phyloP scores from a whole-genome alignment of 352 stramenopile genomes.

The Pythium dissotocum region DNA sequence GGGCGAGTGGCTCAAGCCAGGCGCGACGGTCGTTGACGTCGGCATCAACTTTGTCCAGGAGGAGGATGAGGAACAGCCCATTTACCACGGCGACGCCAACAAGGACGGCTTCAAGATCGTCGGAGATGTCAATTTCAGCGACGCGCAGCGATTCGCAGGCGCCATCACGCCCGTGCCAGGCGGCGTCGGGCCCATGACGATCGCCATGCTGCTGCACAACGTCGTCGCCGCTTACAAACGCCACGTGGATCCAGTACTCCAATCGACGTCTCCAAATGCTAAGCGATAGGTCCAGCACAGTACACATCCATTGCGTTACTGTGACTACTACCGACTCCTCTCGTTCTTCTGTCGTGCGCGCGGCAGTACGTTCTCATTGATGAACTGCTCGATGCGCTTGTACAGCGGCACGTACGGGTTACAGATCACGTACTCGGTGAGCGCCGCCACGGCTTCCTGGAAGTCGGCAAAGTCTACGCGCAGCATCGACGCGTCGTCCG shows the following conservation, averaged over 20 bases:
- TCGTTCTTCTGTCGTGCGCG: constrained; percentile 72
- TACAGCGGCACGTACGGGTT: constrained; percentile 78
- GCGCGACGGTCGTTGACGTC: constrained; percentile 98
- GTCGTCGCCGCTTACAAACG: constrained; percentile 76
- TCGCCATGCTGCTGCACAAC: constrained; percentile 94
- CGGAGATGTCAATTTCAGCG: constrained; percentile 95
- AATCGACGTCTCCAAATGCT: constrained; percentile 6
- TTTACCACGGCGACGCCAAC: constrained; percentile 56
- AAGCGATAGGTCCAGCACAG: not conserved
- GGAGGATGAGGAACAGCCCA: constrained; percentile 19
- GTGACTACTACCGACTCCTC: constrained; percentile 4
- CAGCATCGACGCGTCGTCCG: constrained; percentile 23
- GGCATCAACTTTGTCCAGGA: constrained; percentile 98
- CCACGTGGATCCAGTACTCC: constrained; percentile 38
- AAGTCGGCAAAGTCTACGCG: constrained; percentile 71
- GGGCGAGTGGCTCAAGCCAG: constrained; percentile 96
- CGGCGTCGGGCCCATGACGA: constrained; percentile 99
- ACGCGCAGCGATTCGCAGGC: constrained; percentile 78
- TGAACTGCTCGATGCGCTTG: constrained; percentile 78
- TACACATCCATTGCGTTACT: not conserved
- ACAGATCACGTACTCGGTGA: constrained; percentile 79
- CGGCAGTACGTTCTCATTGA: constrained; percentile 72
- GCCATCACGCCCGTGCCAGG: constrained; percentile 97
- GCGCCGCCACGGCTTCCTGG: constrained; percentile 65
- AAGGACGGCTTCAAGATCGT: constrained; percentile 95